Evolutionary conservation across 768 basidiomycete genomes (phyloP).

Genomic region (Tylopilus subfusipes): DNA sequence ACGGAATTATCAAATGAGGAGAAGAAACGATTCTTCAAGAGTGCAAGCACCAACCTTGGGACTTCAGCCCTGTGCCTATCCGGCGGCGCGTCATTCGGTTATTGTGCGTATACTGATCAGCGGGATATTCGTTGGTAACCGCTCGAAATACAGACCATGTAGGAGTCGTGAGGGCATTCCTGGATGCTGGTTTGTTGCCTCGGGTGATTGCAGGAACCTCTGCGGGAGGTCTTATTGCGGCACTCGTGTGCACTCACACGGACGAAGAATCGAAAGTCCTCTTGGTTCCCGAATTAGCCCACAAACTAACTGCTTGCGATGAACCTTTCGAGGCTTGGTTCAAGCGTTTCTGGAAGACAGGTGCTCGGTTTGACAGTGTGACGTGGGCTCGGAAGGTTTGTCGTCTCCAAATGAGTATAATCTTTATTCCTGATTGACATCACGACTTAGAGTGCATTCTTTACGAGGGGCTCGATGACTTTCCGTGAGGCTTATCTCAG

Average conservation of each 20-base stretch:
- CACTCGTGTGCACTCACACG: slow-evolving; percentile 80
- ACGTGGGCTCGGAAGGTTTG: slow-evolving; percentile 85
- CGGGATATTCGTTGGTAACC: neutral
- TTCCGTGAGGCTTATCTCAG: slow-evolving; percentile 92
- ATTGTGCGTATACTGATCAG: slow-evolving; percentile 53
- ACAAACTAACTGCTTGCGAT: slow-evolving; percentile 77
- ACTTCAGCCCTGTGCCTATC: slow-evolving; percentile 90
- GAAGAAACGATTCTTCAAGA: slow-evolving; percentile 90
- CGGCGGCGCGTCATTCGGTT: slow-evolving; percentile 95
- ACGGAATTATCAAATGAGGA: slow-evolving; percentile 76
- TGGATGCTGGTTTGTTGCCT: slow-evolving; percentile 82
- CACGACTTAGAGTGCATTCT: slow-evolving; percentile 66
- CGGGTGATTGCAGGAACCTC: slow-evolving; percentile 94
- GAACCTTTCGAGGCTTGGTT: slow-evolving; percentile 72
- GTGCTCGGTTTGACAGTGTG: slow-evolving; percentile 92
- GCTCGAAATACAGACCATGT: slow-evolving; percentile 59
- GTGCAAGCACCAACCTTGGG: slow-evolving; percentile 85
- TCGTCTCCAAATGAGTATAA: neutral
- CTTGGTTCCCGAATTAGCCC: slow-evolving; percentile 79
- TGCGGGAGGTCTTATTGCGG: slow-evolving; percentile 80
- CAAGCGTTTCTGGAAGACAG: slow-evolving; percentile 74
- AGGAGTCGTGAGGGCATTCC: slow-evolving; percentile 88
- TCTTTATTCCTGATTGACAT: neutral
- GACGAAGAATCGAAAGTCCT: slow-evolving; percentile 79
- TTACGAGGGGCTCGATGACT: slow-evolving; percentile 90